Conservation (phyloP, 331 rosid species). For the Quercus lobata region DNA sequence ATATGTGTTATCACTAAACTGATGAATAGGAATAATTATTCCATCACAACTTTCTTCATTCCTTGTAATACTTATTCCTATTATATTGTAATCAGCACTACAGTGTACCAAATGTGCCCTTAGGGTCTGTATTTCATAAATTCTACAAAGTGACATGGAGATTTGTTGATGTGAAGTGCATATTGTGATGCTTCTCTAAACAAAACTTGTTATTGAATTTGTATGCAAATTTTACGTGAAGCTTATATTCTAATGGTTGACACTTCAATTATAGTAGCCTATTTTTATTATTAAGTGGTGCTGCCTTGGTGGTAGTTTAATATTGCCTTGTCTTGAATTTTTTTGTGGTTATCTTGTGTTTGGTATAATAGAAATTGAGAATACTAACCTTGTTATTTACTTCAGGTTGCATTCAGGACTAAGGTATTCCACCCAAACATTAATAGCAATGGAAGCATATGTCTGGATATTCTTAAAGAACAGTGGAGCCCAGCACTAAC, state of each 20-base stretch:
- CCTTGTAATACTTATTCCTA: too few species aligned
- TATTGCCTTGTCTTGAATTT: background rate
- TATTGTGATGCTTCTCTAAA: background rate
- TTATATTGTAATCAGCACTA: too few species aligned
- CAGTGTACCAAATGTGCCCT: too few species aligned
- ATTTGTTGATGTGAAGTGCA: background rate
- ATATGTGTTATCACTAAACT: too few species aligned
- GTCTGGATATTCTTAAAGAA: slow-evolving; percentile 93
- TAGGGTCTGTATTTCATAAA: background rate
- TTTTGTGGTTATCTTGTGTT: background rate
- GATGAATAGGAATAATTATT: too few species aligned
- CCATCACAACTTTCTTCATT: too few species aligned
- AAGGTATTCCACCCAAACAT: slow-evolving; percentile 92
- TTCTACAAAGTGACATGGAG: background rate
- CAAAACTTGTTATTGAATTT: background rate
- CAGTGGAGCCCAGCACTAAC: slow-evolving; percentile 95
- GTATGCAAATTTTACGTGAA: background rate
- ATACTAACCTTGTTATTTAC: background rate
- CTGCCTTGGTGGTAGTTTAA: background rate
- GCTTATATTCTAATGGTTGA: background rate
- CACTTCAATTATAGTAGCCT: background rate
- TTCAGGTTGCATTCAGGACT: slow-evolving; percentile 95
- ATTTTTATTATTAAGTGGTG: too few species aligned
- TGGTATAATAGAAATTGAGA: background rate
- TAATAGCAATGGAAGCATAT: slow-evolving; percentile 84